Evolutionary conservation across 345 rosid species (phyloP).

Genomic region (Carallia pectinifolia): DNA sequence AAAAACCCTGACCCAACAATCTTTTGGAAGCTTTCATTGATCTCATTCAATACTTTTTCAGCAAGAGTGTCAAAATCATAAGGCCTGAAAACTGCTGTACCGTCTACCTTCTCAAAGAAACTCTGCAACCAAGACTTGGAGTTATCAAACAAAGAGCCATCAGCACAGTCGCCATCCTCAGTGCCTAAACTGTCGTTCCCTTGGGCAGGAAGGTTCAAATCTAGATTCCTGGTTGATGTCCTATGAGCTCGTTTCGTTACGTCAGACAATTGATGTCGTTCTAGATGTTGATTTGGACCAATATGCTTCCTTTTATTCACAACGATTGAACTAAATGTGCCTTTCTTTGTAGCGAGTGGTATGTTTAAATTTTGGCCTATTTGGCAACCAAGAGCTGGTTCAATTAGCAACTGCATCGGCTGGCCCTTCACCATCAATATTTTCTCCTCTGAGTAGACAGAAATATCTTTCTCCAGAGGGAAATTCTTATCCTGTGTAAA

Average conservation of each 20-base stretch:
- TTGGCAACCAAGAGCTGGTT: conserved; percentile 17
- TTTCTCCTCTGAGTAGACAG: conserved; percentile 46
- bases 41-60: conserved; percentile 29
- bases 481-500: conserved; percentile 17
- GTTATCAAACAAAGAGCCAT: conserved; percentile 38
- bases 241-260: conserved; percentile 31
- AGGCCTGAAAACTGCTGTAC: conserved; percentile 50
- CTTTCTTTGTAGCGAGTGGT: conserved; percentile 3
- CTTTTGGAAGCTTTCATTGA: conserved; percentile 34
- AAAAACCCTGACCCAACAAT: conserved; percentile 37
- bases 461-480: conserved; percentile 1
- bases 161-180: conserved; percentile 22
- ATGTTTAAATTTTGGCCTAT: conserved; percentile 7
- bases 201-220: conserved; percentile 64
- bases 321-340: conserved; percentile 8
- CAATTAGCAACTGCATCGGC: conserved; percentile 49
- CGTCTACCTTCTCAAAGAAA: conserved; percentile 48
- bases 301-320: conserved; percentile 53
- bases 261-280: conserved; percentile 27
- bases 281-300: conserved; percentile 29
- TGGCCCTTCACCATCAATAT: conserved; percentile 44
- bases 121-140: conserved; percentile 56
- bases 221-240: conserved; percentile 42
- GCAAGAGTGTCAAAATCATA: conserved; percentile 59
- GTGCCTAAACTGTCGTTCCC: conserved; percentile 22